Evolutionary conservation across 2,329 filamentous ascomycete genomes (phyloP).

Genomic region (Ambrosiella cleistominuta): DNA sequence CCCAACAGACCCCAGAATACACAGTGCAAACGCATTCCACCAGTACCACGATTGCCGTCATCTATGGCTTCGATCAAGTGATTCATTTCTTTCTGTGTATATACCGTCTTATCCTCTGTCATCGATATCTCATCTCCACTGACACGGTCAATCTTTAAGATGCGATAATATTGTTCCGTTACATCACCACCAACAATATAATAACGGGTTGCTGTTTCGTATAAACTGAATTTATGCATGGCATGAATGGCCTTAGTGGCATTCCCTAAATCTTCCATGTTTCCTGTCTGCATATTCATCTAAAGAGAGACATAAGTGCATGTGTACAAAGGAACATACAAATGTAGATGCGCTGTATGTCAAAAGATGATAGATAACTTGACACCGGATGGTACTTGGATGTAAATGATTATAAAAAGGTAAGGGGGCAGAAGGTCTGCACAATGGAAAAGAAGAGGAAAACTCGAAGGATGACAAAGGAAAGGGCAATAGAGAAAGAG

Average conservation of each 20-base stretch:
- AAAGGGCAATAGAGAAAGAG: not conserved
- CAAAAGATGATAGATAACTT: not conserved
- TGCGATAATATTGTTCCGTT: constrained; percentile 71
- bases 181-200: constrained; percentile 91
- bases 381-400: not conserved
- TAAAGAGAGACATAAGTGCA: too few relatives aligned
- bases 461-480: not conserved
- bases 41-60: constrained; percentile 79
- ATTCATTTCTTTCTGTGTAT: constrained; percentile 81
- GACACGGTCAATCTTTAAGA: constrained; percentile 88
- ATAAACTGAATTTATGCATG: constrained; percentile 91
- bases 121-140: constrained; percentile 63
- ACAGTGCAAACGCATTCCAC: constrained; percentile 75
- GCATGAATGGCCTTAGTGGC: not conserved
- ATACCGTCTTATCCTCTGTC: constrained; percentile 87
- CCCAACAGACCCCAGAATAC: constrained; percentile 87
- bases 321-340: too few relatives aligned
- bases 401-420: not conserved
- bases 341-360: too few relatives aligned
- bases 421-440: not conserved
- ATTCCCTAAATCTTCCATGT: not conserved
- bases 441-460: not conserved
- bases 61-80: constrained; percentile 87
- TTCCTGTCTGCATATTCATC: too few relatives aligned
- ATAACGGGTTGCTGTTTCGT: constrained; percentile 84